Percentiles rank a stretch among this genome's conserved stretches.
Evolutionary conservation across 352 stramenopile species (phyloP).

Genomic region (Globisporangium abappressorium): DNA sequence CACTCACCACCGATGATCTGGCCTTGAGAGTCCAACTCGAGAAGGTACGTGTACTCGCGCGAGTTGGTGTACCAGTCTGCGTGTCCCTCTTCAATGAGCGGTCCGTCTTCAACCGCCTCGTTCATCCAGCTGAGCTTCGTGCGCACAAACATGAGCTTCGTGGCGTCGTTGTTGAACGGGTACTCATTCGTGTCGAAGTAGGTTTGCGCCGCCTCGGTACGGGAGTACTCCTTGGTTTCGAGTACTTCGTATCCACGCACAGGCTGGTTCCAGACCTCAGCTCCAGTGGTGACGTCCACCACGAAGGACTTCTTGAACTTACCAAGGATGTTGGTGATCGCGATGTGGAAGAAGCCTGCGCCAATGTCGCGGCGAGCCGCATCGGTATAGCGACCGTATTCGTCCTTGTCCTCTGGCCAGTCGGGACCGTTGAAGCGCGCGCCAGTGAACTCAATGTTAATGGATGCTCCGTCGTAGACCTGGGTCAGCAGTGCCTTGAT

Average conservation of each 20-base stretch:
- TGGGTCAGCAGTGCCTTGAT: slow-evolving; percentile 21
- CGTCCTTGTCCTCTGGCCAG: slow-evolving; percentile 10
- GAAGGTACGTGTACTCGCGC: slow-evolving; percentile 5
- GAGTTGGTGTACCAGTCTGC: background rate
- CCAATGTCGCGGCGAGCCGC: slow-evolving; percentile 4
- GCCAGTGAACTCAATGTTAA: slow-evolving; percentile 18
- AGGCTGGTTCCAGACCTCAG: slow-evolving; percentile 22
- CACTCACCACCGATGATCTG: slow-evolving; percentile 11
- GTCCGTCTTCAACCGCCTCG: slow-evolving; percentile 10
- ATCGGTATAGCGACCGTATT: slow-evolving; percentile 18
- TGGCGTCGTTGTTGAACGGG: slow-evolving; percentile 18
- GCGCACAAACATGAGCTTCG: slow-evolving; percentile 17
- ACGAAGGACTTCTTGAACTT: slow-evolving; percentile 13
- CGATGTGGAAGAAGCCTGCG: slow-evolving; percentile 21
- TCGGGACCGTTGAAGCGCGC: slow-evolving; percentile 16
- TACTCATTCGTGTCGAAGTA: slow-evolving; percentile 15
- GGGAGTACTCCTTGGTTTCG: background rate
- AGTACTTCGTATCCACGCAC: slow-evolving; percentile 19
- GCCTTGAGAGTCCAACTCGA: background rate
- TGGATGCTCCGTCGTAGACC: slow-evolving; percentile 13
- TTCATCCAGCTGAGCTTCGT: slow-evolving; percentile 17
- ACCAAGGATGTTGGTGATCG: slow-evolving; percentile 16
- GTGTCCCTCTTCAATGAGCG: slow-evolving; percentile 9
- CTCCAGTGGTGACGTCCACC: slow-evolving; percentile 12
- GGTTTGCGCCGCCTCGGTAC: background rate